phyloP scores from a whole-genome alignment of 192 early-diverging fungal species.

The Coemansia biformis region DNA sequence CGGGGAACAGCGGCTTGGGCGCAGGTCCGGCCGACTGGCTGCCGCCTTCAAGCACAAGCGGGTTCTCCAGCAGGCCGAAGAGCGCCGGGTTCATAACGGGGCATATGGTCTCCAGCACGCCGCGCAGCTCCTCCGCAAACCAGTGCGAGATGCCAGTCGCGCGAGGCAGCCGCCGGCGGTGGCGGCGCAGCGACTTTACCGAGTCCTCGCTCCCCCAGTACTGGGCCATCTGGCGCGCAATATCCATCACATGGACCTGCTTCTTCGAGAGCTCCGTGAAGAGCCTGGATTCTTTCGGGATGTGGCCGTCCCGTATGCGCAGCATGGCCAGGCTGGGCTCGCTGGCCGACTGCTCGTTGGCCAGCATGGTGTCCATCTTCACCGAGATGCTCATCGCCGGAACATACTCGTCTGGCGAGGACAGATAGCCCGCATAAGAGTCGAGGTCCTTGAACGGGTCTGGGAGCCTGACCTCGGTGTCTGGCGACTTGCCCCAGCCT shows the following conservation, averaged over 20 bases:
- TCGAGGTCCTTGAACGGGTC: constrained; percentile 32
- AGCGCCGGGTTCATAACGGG: constrained; percentile 39
- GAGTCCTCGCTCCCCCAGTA: constrained; percentile 46
- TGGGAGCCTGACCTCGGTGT: constrained; percentile 24
- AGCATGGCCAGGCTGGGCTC: constrained; percentile 25
- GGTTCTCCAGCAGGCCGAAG: constrained; percentile 45
- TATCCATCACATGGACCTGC: constrained; percentile 47
- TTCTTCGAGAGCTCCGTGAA: constrained; percentile 45
- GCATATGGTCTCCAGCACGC: constrained; percentile 43
- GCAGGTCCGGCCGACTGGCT: constrained; percentile 5
- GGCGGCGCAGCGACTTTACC: constrained; percentile 32
- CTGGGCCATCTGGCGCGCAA: constrained; percentile 49
- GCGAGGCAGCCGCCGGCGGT: constrained; percentile 40
- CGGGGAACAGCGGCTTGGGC: constrained; percentile 45
- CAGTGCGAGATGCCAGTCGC: constrained; percentile 46
- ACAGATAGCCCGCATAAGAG: constrained; percentile 7
- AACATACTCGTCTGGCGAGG: background rate
- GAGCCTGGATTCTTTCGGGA: constrained; percentile 26
- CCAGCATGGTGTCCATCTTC: constrained; percentile 16
- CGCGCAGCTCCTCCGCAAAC: constrained; percentile 48
- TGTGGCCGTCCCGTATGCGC: constrained; percentile 14
- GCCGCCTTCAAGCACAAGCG: constrained; percentile 29
- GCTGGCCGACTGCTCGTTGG: constrained; percentile 1
- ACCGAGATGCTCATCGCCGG: constrained; percentile 16
- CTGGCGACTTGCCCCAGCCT: constrained; percentile 28